A percentile compares a stretch with the other conserved stretches of the same genome.
Evolutionary conservation across 192 early-diverging fungal species (phyloP).

Genomic region (Umbelopsis ramanniana): DNA sequence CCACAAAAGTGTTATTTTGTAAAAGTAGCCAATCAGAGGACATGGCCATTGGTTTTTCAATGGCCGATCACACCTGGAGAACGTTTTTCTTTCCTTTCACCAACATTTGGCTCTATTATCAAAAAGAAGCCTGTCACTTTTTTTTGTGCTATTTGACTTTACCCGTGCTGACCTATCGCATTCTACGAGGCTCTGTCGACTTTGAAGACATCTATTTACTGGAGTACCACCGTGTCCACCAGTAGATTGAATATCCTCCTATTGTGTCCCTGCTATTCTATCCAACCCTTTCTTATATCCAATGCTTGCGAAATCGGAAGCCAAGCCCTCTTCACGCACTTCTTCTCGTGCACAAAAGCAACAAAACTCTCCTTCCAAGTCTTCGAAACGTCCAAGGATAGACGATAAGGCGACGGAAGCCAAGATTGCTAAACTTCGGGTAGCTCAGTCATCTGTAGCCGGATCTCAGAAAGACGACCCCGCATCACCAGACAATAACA

Average conservation of each 20-base stretch:
- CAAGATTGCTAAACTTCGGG: constrained; percentile 21
- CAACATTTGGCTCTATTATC: constrained; percentile 16
- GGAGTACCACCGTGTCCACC: constrained; percentile 7
- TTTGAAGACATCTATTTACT: not conserved
- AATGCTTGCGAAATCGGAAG: constrained; percentile 23
- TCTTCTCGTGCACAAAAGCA: constrained; percentile 20
- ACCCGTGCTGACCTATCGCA: not conserved
- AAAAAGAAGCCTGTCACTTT: constrained; percentile 18
- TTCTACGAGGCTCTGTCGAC: not conserved
- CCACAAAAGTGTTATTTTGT: constrained; percentile 20
- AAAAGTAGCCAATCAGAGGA: constrained; percentile 9
- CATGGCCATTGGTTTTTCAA: constrained; percentile 3
- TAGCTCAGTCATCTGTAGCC: constrained; percentile 22
- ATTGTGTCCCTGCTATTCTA: not conserved
- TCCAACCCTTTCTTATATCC: not conserved
- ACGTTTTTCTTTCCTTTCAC: constrained; percentile 24
- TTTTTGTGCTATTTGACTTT: constrained; percentile 7
- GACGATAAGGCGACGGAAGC: constrained; percentile 5
- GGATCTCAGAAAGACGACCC: constrained; percentile 25
- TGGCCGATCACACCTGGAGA: constrained; percentile 10
- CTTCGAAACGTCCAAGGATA: constrained; percentile 8
- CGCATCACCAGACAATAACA: constrained; percentile 24
- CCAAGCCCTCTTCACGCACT: constrained; percentile 15
- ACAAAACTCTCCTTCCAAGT: constrained; percentile 5
- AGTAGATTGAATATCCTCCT: constrained; percentile 2